A percentile compares a stretch with the other conserved stretches of the same genome.
Conservation (phyloP, 345 rosid species). For the Nasturtium officinale region DNA sequence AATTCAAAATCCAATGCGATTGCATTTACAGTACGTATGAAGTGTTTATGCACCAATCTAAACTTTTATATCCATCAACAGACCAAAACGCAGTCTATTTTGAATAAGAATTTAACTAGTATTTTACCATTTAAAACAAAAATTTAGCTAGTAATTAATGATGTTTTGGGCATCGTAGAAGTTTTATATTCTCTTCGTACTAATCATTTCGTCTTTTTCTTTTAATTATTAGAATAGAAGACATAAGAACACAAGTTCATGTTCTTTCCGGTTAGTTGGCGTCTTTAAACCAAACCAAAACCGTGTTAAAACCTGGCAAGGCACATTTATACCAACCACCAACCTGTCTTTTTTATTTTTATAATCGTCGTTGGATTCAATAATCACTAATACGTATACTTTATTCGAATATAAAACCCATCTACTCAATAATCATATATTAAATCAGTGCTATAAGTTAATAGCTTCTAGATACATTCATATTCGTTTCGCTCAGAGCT, state of each 20-base stretch:
- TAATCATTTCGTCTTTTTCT: not conserved
- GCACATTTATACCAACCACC: constrained; percentile 44
- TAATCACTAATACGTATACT: constrained; percentile 8
- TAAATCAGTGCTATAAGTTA: not conserved
- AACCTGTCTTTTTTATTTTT: constrained; percentile 32
- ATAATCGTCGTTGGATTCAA: constrained; percentile 32
- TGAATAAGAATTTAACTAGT: not conserved
- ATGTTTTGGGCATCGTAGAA: not conserved
- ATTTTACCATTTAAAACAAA: not conserved
- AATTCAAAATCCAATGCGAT: not conserved
- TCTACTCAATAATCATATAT: not conserved
- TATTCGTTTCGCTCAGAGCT: constrained; percentile 6
- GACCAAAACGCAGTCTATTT: not conserved
- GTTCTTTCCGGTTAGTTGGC: constrained; percentile 30
- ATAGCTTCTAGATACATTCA: constrained; percentile 30
- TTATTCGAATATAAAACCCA: constrained; percentile 13
- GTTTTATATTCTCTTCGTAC: not conserved
- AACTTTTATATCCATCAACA: not conserved
- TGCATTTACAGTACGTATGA: not conserved
- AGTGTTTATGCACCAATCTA: constrained; percentile 7
- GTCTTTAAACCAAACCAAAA: constrained; percentile 36
- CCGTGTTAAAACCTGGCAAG: constrained; percentile 45
- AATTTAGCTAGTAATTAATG: not conserved
- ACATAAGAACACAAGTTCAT: constrained; percentile 28
- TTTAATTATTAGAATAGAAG: constrained; percentile 5